Evolutionary conservation across 345 rosid species (phyloP).

Genomic region (Pistacia integerrima): DNA sequence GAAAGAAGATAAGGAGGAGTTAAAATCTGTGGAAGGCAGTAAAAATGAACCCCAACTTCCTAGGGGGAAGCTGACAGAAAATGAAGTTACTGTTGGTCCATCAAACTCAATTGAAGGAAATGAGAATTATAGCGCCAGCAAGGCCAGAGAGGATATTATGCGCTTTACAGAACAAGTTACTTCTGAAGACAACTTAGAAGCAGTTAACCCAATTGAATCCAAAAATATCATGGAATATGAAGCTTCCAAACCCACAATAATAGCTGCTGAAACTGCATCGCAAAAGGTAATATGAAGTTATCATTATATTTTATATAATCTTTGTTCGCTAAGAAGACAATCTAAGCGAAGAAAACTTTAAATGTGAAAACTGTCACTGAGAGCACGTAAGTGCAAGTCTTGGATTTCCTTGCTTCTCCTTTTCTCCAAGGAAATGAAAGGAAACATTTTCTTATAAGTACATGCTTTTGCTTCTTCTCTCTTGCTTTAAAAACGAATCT

Average conservation of each 20-base stretch:
- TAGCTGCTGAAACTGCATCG: constrained; percentile 8
- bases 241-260: constrained; percentile 20
- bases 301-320: not conserved
- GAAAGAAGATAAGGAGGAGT: constrained; percentile 6
- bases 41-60: constrained; percentile 11
- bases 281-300: constrained; percentile 33
- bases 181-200: constrained; percentile 10
- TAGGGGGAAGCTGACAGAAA: not conserved
- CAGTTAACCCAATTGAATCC: constrained; percentile 20
- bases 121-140: not conserved
- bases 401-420: no score
- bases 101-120: constrained; percentile 1
- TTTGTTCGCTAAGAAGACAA: not conserved
- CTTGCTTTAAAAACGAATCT: not conserved
- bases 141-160: not conserved
- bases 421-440: no score
- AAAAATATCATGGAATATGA: constrained; percentile 18
- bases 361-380: not conserved
- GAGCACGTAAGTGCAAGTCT: not conserved
- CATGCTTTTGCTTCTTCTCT: not conserved
- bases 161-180: not conserved
- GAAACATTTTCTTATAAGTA: not conserved
- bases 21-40: not conserved
- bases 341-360: not conserved
- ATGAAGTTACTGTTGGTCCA: constrained; percentile 10